Evolutionary conservation across 768 basidiomycete species (phyloP).

Genomic region (Coprinopsis marcescibilis): DNA sequence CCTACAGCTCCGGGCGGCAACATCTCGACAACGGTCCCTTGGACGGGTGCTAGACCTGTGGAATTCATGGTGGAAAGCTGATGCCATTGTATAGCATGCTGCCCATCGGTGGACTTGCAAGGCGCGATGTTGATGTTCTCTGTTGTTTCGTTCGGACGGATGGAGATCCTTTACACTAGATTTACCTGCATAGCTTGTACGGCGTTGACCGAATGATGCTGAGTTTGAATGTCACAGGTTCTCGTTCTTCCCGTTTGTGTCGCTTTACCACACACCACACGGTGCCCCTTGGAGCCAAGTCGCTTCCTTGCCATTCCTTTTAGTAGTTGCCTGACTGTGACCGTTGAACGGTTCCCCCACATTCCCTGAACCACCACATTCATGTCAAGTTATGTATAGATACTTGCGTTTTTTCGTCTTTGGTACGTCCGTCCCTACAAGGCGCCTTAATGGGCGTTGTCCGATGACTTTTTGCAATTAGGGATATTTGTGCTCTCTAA

Average conservation of each 20-base stretch:
- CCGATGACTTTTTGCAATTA: slow-evolving; percentile 19
- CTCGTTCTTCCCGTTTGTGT: background rate
- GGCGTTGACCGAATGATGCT: too few species aligned
- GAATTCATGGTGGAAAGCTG: too few species aligned
- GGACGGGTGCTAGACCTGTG: too few species aligned
- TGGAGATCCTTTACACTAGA: too few species aligned
- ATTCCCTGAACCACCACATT: slow-evolving; percentile 18
- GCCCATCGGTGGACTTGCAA: too few species aligned
- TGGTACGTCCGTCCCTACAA: slow-evolving; percentile 32
- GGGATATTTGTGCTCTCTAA: slow-evolving; percentile 59
- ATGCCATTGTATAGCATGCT: too few species aligned
- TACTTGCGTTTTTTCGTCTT: slow-evolving; percentile 55
- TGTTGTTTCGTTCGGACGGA: too few species aligned
- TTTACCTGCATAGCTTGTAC: too few species aligned
- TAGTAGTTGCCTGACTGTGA: slow-evolving; percentile 12
- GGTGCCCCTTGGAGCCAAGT: background rate
- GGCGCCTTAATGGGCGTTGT: background rate
- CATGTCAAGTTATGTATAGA: slow-evolving; percentile 17
- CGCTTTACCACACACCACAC: background rate
- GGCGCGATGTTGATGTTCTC: too few species aligned
- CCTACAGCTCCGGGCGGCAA: too few species aligned
- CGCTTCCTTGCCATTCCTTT: background rate
- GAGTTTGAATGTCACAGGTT: slow-evolving; percentile 8
- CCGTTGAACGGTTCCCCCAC: slow-evolving; percentile 31
- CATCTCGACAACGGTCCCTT: too few species aligned